A percentile compares a stretch with the other conserved stretches of the same genome.
Conservation (phyloP, 495 filamentous ascomycete species). For the Cudoniella acicularis region DNA sequence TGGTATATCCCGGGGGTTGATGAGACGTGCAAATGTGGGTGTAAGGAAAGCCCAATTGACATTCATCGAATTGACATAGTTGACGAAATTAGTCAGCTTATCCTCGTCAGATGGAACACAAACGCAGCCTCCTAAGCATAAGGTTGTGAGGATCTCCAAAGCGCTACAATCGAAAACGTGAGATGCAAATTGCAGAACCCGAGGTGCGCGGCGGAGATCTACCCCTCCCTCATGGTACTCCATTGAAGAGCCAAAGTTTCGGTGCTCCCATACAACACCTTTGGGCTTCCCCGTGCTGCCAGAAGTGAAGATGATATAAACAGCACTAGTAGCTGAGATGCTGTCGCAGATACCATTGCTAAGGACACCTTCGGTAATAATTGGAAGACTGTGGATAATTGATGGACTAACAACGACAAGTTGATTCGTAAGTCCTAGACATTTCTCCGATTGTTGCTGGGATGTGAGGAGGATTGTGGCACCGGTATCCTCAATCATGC, state of each 20-base stretch:
- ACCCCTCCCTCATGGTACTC: not conserved
- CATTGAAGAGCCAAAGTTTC: not conserved
- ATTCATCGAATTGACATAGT: slow-evolving; percentile 30
- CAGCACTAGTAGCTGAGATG: not conserved
- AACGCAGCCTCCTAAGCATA: slow-evolving; percentile 56
- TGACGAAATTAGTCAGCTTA: slow-evolving; percentile 33
- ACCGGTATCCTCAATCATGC: slow-evolving; percentile 10
- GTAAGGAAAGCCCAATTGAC: slow-evolving; percentile 36
- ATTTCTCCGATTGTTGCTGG: not conserved
- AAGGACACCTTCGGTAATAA: not conserved
- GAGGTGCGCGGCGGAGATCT: slow-evolving; percentile 10
- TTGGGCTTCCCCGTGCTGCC: slow-evolving; percentile 48
- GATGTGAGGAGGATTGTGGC: slow-evolving; percentile 5
- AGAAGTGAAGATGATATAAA: slow-evolving; percentile 50
- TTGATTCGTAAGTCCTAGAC: not conserved
- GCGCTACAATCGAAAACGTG: slow-evolving; percentile 73
- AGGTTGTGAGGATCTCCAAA: slow-evolving; percentile 78
- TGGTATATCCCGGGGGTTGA: slow-evolving; percentile 39
- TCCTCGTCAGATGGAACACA: slow-evolving; percentile 43
- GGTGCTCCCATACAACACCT: slow-evolving; percentile 28
- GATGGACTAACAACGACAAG: not conserved
- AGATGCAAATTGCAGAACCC: slow-evolving; percentile 18
- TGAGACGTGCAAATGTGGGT: slow-evolving; percentile 42
- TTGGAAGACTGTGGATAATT: not conserved
- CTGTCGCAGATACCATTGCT: not conserved